A percentile compares a stretch with the other conserved stretches of the same genome.
phyloP scores from a whole-genome alignment of 257 asterid species.

The Nicotiana tomentosiformis region DNA sequence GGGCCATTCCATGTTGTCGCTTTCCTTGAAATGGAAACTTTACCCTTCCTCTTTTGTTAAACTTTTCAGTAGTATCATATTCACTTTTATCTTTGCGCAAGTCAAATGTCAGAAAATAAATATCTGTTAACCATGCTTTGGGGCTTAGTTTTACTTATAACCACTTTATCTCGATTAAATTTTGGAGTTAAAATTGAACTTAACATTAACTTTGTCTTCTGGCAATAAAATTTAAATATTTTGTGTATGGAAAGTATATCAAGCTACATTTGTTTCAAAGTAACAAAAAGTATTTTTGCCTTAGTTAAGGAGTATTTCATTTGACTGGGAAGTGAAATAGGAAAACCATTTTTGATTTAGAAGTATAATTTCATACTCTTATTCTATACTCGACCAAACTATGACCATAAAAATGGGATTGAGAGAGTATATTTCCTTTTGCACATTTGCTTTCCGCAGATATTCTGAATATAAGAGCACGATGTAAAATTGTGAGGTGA shows the following conservation, averaged over 20 bases:
- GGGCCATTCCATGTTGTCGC: neutral
- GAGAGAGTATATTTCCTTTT: neutral
- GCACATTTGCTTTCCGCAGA: neutral
- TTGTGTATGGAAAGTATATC: neutral
- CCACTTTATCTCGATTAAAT: neutral
- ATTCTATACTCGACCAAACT: neutral
- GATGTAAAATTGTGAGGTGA: neutral
- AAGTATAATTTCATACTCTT: neutral
- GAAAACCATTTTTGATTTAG: neutral
- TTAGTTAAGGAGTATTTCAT: neutral
- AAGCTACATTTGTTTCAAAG: neutral
- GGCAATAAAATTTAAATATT: neutral
- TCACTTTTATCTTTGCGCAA: neutral
- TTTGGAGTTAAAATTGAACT: neutral
- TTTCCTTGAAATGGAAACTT: constrained; percentile 1
- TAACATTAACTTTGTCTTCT: neutral
- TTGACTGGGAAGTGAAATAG: neutral
- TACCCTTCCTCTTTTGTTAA: neutral
- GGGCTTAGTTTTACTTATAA: neutral
- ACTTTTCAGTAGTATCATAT: neutral
- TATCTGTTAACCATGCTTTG: neutral
- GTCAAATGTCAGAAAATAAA: neutral
- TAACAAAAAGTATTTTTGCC: neutral
- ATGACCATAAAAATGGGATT: neutral
- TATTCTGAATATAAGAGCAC: neutral